Conservation (phyloP, 148 eudicot species). For the Amaranthus hypochondriacus region DNA sequence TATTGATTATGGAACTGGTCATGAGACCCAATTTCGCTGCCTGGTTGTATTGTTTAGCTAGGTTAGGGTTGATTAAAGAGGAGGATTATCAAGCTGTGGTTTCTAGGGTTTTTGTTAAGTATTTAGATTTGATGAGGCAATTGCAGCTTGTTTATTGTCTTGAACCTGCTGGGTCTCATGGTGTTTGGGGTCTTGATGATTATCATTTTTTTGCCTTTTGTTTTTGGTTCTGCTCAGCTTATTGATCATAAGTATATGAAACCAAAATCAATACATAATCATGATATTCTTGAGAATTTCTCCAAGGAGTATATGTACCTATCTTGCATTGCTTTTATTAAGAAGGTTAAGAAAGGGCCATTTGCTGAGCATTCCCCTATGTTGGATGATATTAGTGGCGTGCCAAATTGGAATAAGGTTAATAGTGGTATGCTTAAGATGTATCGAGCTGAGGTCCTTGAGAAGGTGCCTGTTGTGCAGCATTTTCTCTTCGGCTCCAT, state of each 20-base stretch:
- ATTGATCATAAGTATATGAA: slow-evolving; percentile 95
- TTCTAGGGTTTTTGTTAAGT: slow-evolving; percentile 67
- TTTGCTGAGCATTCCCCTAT: slow-evolving; percentile 93
- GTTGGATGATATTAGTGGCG: slow-evolving; percentile 92
- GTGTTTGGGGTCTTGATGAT: slow-evolving; percentile 98
- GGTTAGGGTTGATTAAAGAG: slow-evolving; percentile 60
- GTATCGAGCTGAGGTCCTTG: slow-evolving; percentile 88
- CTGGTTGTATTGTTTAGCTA: slow-evolving; percentile 75
- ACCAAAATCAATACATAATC: slow-evolving; percentile 89
- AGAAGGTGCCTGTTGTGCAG: slow-evolving; percentile 92
- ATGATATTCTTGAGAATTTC: slow-evolving; percentile 84
- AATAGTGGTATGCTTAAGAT: slow-evolving; percentile 92
- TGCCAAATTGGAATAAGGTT: slow-evolving; percentile 85
- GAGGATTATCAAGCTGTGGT: slow-evolving; percentile 85
- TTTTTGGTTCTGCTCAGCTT: slow-evolving; percentile 87
- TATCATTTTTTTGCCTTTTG: slow-evolving; percentile 84
- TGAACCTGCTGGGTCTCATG: slow-evolving; percentile 96
- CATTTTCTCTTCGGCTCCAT: slow-evolving; percentile 88
- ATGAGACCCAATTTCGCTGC: slow-evolving; percentile 92
- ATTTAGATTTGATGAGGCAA: slow-evolving; percentile 79
- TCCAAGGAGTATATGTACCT: slow-evolving; percentile 71
- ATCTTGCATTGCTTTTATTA: slow-evolving; percentile 59
- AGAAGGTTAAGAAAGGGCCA: slow-evolving; percentile 84
- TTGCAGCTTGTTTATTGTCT: slow-evolving; percentile 69
- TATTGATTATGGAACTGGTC: slow-evolving; percentile 91